phyloP scores from a whole-genome alignment of 177 flowering plant genomes.

The Vitis hybrid region DNA sequence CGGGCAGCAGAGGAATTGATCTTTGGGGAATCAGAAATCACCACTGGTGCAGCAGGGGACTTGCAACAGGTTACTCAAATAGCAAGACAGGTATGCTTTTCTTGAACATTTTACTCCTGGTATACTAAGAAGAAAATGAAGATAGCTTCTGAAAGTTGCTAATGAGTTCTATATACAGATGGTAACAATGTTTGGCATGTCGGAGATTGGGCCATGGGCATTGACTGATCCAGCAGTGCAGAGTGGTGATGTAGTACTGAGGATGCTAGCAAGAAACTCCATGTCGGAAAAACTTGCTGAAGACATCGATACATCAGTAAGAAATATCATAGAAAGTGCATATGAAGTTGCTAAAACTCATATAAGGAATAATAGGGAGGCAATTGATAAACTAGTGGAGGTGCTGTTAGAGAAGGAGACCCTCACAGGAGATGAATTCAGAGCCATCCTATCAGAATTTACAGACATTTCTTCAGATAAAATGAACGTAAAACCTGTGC shows the following conservation, averaged over 20 bases:
- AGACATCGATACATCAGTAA: constrained; percentile 57
- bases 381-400: constrained; percentile 66
- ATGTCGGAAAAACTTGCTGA: constrained; percentile 85
- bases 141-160: neutral
- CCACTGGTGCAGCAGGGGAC: constrained; percentile 77
- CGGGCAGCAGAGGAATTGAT: constrained; percentile 73
- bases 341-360: constrained; percentile 64
- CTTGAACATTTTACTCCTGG: no score
- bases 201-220: constrained; percentile 75
- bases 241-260: constrained; percentile 57
- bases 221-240: constrained; percentile 58
- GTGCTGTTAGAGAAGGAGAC: constrained; percentile 72
- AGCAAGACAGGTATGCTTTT: constrained; percentile 52
- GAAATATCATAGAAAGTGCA: constrained; percentile 45
- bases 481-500: constrained; percentile 20
- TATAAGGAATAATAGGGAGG: constrained; percentile 59
- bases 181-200: constrained; percentile 79
- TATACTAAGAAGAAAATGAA: neutral
- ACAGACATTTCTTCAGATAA: constrained; percentile 24
- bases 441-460: constrained; percentile 60
- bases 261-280: constrained; percentile 68
- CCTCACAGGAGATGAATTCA: constrained; percentile 68
- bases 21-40: constrained; percentile 70
- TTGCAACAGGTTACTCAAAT: constrained; percentile 66
- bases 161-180: constrained; percentile 34